These are phyloP conservation scores for Micractinium sp. DNA, from an alignment of 139 green algal genomes.

Conservation along the genomic window DNA sequence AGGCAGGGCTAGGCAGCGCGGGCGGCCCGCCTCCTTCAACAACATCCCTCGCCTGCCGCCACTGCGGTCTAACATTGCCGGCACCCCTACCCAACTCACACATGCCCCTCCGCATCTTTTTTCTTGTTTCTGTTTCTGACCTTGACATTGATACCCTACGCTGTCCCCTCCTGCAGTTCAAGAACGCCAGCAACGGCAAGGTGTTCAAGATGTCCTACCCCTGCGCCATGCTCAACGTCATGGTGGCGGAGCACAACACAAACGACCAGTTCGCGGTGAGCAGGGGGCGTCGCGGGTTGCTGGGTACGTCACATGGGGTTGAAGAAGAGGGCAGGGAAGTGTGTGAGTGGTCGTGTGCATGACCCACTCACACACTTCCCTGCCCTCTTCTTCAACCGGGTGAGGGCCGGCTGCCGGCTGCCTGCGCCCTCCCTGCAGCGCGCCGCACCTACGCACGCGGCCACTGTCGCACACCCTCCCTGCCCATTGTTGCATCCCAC, in stretches of 20 bases:
- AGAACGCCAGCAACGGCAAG: constrained; percentile 66
- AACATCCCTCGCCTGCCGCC: too few species aligned
- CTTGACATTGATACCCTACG: neutral
- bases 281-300: neutral
- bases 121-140: neutral
- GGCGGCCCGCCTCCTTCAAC: too few species aligned
- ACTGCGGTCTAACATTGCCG: neutral
- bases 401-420: too few species aligned
- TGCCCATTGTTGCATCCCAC: neutral
- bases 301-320: neutral
- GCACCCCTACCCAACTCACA: neutral
- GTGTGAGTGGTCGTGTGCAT: neutral
- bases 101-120: neutral
- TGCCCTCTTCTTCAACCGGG: too few species aligned
- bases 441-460: too few species aligned
- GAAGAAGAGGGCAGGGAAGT: too few species aligned
- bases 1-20: too few species aligned
- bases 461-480: neutral
- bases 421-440: too few species aligned
- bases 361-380: too few species aligned
- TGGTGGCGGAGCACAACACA: constrained; percentile 94
- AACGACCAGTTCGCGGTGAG: constrained; percentile 89
- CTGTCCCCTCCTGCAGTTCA: constrained; percentile 58
- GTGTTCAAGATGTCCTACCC: constrained; percentile 91
- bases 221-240: constrained; percentile 97